Percentiles rank a stretch among this genome's conserved stretches.
These are phyloP conservation scores for Mycoemilia scoparia DNA, from an alignment of 192 early-diverging fungal genomes.

Conservation along the genomic window DNA sequence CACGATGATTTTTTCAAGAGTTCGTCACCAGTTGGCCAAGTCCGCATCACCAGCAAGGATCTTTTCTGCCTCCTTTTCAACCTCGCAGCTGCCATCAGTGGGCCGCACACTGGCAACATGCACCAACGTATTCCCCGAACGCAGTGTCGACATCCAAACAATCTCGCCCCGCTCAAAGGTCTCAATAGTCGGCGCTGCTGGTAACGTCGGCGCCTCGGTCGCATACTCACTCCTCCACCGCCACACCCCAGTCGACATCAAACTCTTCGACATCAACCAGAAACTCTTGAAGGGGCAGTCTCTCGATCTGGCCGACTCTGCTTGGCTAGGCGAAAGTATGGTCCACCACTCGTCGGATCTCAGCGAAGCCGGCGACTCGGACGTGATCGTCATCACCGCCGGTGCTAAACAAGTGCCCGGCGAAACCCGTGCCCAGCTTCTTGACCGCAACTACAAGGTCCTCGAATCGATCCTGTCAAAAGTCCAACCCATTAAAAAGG, in stretches of 20 bases:
- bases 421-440: slow-evolving; percentile 38
- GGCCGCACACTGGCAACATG: no score
- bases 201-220: slow-evolving; percentile 41
- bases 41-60: no score
- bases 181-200: slow-evolving; percentile 38
- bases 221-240: slow-evolving; percentile 37
- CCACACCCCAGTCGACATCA: slow-evolving; percentile 32
- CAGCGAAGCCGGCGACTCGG: slow-evolving; percentile 47
- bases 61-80: no score
- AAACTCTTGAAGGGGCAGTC: slow-evolving; percentile 40
- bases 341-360: slow-evolving; percentile 27
- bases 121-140: no score
- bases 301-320: slow-evolving; percentile 46
- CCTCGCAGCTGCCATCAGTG: no score
- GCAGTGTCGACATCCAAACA: no score
- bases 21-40: no score
- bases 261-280: slow-evolving; percentile 35
- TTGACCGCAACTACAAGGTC: slow-evolving; percentile 48
- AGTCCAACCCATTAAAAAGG: slow-evolving; percentile 40
- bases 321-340: no score
- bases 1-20: no score
- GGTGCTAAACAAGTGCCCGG: slow-evolving; percentile 50
- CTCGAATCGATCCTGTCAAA: slow-evolving; percentile 31
- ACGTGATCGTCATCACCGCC: slow-evolving; percentile 53
- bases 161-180: slow-evolving; percentile 6